These are phyloP conservation scores for Phytophthora sp. DNA, from an alignment of 352 stramenopile genomes.

Conservation along the genomic window DNA sequence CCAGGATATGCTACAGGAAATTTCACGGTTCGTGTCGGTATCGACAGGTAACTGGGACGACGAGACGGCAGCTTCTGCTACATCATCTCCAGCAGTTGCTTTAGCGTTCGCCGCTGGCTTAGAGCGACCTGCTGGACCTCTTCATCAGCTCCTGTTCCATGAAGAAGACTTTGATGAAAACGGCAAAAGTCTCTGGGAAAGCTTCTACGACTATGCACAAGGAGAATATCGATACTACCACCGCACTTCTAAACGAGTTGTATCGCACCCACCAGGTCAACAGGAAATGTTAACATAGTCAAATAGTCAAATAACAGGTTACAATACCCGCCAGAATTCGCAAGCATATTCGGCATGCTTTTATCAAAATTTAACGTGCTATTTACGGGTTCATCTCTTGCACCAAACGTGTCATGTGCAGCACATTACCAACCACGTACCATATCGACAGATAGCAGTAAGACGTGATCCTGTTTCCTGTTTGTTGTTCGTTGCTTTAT, in stretches of 20 bases:
- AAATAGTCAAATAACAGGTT: too few species aligned
- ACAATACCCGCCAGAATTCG: too few species aligned
- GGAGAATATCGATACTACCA: slow-evolving; percentile 73
- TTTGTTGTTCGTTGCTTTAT: slow-evolving; percentile 34
- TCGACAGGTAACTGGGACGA: slow-evolving; percentile 44
- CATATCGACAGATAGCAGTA: too few species aligned
- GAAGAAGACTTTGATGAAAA: slow-evolving; percentile 60
- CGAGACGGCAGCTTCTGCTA: slow-evolving; percentile 1
- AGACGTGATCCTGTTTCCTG: slow-evolving; percentile 16
- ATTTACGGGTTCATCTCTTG: background rate
- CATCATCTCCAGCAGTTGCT: slow-evolving; percentile 23
- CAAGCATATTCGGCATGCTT: too few species aligned
- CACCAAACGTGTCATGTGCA: background rate
- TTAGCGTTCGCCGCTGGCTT: slow-evolving; percentile 25
- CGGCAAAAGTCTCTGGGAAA: slow-evolving; percentile 67
- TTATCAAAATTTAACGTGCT: slow-evolving; percentile 21
- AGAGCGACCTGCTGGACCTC: background rate
- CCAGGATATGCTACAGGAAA: slow-evolving; percentile 68
- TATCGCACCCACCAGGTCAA: slow-evolving; percentile 23
- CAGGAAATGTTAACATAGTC: background rate
- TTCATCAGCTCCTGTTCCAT: slow-evolving; percentile 30
- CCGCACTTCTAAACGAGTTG: slow-evolving; percentile 68
- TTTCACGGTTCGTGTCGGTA: slow-evolving; percentile 63
- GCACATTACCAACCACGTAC: slow-evolving; percentile 16
- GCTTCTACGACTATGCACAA: slow-evolving; percentile 69